phyloP scores from a whole-genome alignment of 208 protist genomes.

The Crithidia expoeki region DNA sequence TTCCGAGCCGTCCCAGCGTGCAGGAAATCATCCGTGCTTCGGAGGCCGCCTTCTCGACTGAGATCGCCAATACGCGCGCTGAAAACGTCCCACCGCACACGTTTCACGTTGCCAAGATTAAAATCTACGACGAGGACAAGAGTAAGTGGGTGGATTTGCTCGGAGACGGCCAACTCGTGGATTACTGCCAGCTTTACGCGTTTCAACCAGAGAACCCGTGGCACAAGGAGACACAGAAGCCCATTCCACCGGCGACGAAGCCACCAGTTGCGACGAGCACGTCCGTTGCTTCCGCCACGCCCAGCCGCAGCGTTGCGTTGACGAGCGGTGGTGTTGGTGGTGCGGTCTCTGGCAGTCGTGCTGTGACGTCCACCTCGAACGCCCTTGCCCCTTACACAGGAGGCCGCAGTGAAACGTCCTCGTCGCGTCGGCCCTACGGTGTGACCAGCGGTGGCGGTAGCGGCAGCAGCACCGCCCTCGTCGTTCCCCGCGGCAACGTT shows the following conservation, averaged over 20 bases:
- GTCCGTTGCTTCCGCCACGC: slow-evolving; percentile 17
- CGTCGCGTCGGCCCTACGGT: slow-evolving; percentile 40
- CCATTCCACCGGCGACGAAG: slow-evolving; percentile 83
- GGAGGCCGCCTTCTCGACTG: slow-evolving; percentile 74
- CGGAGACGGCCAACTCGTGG: slow-evolving; percentile 74
- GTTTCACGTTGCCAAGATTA: slow-evolving; percentile 86
- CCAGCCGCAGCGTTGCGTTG: slow-evolving; percentile 25
- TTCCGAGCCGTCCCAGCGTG: slow-evolving; percentile 65
- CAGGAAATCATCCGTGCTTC: slow-evolving; percentile 67
- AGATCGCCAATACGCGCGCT: slow-evolving; percentile 74
- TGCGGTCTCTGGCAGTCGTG: slow-evolving; percentile 20
- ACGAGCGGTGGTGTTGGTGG: slow-evolving; percentile 4
- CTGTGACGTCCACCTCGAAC: slow-evolving; percentile 32
- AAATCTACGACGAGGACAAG: slow-evolving; percentile 89
- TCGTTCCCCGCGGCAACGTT: slow-evolving; percentile 41
- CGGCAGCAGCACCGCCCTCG: slow-evolving; percentile 53
- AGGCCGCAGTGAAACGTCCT: slow-evolving; percentile 47
- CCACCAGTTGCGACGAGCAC: slow-evolving; percentile 44
- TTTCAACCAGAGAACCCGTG: slow-evolving; percentile 91
- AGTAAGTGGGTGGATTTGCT: slow-evolving; percentile 89
- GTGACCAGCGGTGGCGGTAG: slow-evolving; percentile 1
- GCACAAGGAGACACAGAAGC: slow-evolving; percentile 92
- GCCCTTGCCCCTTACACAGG: slow-evolving; percentile 73
- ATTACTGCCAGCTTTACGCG: slow-evolving; percentile 90
- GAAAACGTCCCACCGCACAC: slow-evolving; percentile 78